Evolutionary conservation across 2,329 filamentous ascomycete species (phyloP).

Genomic region (Polychaeton citri): DNA sequence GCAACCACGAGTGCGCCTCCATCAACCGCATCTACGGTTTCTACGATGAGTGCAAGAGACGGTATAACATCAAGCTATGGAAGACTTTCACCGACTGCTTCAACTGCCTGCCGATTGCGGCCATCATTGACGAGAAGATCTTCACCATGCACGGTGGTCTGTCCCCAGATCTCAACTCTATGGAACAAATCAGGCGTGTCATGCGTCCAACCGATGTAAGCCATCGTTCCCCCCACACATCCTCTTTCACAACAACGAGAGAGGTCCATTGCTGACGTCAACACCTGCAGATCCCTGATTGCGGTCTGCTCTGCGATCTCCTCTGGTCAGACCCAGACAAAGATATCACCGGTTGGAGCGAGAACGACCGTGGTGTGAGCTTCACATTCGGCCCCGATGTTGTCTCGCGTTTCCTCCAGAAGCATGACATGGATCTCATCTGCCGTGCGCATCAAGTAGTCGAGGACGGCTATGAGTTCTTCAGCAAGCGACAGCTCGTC

Average conservation of each 20-base stretch:
- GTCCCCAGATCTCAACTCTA: conserved; percentile 94
- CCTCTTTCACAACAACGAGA: no score
- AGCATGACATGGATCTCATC: conserved; percentile 99
- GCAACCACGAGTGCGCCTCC: conserved; percentile 97
- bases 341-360: conserved; percentile 97
- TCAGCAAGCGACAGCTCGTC: conserved; percentile 94
- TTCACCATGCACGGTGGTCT: conserved; percentile 99
- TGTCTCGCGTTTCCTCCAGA: conserved; percentile 91
- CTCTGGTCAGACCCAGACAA: conserved; percentile 99
- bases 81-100: conserved; percentile 99
- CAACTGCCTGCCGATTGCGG: conserved; percentile 95
- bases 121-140: conserved; percentile 99
- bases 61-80: conserved; percentile 99
- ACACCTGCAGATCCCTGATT: conserved; percentile 98
- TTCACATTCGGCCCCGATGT: conserved; percentile 98
- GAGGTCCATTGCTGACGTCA: no score
- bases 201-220: conserved; percentile 98
- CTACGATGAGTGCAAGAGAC: conserved; percentile 98
- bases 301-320: conserved; percentile 90
- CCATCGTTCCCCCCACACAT: conserved; percentile 19
- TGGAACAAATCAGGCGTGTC: conserved; percentile 98
- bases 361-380: conserved; percentile 96
- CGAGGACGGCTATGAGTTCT: conserved; percentile 98
- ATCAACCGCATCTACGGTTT: conserved; percentile 99
- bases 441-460: conserved; percentile 98